Evolutionary conservation across 164 flowering plant genomes (phyloP).

Genomic region (Dillenia suffruticosa): DNA sequence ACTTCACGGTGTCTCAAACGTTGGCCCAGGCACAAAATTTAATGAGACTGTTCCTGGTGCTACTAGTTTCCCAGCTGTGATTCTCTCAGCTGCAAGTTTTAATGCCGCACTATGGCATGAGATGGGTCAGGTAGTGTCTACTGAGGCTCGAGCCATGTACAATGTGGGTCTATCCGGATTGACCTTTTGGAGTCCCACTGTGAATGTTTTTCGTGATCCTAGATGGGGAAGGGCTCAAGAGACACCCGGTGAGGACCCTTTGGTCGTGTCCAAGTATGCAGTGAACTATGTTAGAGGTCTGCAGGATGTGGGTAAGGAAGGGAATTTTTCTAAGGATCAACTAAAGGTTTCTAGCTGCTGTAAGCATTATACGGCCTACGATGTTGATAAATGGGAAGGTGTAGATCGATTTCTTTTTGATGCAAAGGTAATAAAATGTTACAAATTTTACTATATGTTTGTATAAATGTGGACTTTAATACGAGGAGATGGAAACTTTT

Average conservation of each 20-base stretch:
- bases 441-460: background rate
- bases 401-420: slow-evolving; percentile 55
- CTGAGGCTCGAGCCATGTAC: slow-evolving; percentile 69
- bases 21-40: slow-evolving; percentile 35
- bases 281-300: slow-evolving; percentile 53
- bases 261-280: slow-evolving; percentile 43
- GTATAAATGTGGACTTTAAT: background rate
- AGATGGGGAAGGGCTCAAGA: slow-evolving; percentile 72
- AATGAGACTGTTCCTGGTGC: slow-evolving; percentile 50
- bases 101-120: slow-evolving; percentile 43
- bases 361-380: slow-evolving; percentile 74
- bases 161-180: slow-evolving; percentile 52
- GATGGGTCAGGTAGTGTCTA: slow-evolving; percentile 58
- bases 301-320: slow-evolving; percentile 34
- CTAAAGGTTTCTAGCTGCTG: slow-evolving; percentile 67
- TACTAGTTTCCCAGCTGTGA: slow-evolving; percentile 61
- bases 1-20: slow-evolving; percentile 60
- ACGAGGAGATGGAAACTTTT: slow-evolving; percentile 1
- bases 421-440: slow-evolving; percentile 36
- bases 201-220: slow-evolving; percentile 58
- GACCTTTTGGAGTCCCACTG: slow-evolving; percentile 61
- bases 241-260: slow-evolving; percentile 73
- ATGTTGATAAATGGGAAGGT: slow-evolving; percentile 60
- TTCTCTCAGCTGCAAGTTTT: slow-evolving; percentile 44
- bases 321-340: slow-evolving; percentile 6